Percentiles rank a stretch among this genome's conserved stretches.
Conservation (phyloP, 2,329 filamentous ascomycete genomes). For the Ceratocystis ficicola region DNA sequence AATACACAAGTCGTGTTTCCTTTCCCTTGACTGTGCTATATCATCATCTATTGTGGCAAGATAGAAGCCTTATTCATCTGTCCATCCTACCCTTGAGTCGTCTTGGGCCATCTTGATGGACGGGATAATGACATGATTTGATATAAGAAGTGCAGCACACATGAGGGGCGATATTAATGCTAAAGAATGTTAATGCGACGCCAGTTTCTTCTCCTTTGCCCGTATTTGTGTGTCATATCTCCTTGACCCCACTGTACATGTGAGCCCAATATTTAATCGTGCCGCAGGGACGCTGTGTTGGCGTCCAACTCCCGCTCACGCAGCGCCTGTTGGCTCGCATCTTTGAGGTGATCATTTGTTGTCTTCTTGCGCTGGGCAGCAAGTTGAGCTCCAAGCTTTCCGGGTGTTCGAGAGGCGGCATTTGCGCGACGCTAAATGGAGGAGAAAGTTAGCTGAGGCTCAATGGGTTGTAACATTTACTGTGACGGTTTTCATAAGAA, state of each 20-base stretch:
- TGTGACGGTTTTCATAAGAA: not conserved
- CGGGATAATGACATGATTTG: too few relatives aligned
- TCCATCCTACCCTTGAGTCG: too few relatives aligned
- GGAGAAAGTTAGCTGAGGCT: not conserved
- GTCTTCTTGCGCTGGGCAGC: constrained; percentile 66
- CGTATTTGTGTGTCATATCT: not conserved
- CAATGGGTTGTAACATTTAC: not conserved
- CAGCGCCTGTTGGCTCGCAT: constrained; percentile 54
- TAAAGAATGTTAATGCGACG: too few relatives aligned
- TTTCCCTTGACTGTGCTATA: too few relatives aligned
- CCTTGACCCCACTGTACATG: not conserved
- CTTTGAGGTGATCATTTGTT: constrained; percentile 52
- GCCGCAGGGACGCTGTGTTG: constrained; percentile 32
- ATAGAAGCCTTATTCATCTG: too few relatives aligned
- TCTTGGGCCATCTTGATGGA: too few relatives aligned
- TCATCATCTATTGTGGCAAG: too few relatives aligned
- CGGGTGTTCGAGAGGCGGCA: constrained; percentile 41
- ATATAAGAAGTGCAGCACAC: too few relatives aligned
- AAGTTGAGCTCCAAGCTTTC: constrained; percentile 59
- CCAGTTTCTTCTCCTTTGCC: too few relatives aligned
- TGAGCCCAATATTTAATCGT: constrained; percentile 26
- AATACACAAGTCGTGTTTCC: too few relatives aligned
- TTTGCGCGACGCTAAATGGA: constrained; percentile 52
- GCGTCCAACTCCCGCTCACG: constrained; percentile 56
- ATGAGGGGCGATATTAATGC: too few relatives aligned